Percentiles rank a stretch among this genome's conserved stretches.
These are phyloP conservation scores for Penicillium maclennaniae DNA, from an alignment of 495 filamentous ascomycete genomes.

Conservation along the genomic window DNA sequence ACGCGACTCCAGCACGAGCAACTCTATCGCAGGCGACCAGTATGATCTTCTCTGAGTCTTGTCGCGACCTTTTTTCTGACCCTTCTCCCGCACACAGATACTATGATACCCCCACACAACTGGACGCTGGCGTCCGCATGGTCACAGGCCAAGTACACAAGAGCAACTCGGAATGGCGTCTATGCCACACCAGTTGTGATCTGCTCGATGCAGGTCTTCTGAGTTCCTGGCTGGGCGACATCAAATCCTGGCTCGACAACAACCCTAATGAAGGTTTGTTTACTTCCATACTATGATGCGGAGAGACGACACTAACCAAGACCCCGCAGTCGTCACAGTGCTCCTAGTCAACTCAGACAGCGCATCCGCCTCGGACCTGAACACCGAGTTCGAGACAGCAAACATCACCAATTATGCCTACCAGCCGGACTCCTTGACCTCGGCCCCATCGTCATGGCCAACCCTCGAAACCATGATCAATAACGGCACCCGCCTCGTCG, in stretches of 20 bases:
- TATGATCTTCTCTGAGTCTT: constrained; percentile 23
- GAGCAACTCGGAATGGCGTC: constrained; percentile 48
- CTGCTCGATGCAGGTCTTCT: constrained; percentile 66
- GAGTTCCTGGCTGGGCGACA: constrained; percentile 55
- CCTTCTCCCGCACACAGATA: constrained; percentile 32
- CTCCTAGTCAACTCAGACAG: constrained; percentile 70
- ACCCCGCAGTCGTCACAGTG: constrained; percentile 59
- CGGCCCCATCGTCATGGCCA: constrained; percentile 56
- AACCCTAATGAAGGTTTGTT: constrained; percentile 60
- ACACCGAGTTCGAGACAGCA: constrained; percentile 51
- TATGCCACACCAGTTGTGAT: constrained; percentile 64
- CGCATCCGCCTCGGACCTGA: constrained; percentile 50
- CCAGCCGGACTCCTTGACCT: constrained; percentile 42
- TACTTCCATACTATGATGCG: neutral
- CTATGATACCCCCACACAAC: constrained; percentile 66
- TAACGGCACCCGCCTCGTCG: constrained; percentile 59
- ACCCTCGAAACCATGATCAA: constrained; percentile 64
- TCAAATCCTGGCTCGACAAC: constrained; percentile 64
- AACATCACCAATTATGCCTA: constrained; percentile 62
- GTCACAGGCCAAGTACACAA: constrained; percentile 70
- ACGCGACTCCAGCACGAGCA: constrained; percentile 45
- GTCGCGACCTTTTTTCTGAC: neutral
- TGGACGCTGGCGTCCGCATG: constrained; percentile 67
- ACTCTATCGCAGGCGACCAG: constrained; percentile 62
- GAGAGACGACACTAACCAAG: neutral